Evolutionary conservation across 2,329 filamentous ascomycete genomes (phyloP), one percentile per base, ranked within the genome.

Genomic region (Alternaria gaisen): DNA sequence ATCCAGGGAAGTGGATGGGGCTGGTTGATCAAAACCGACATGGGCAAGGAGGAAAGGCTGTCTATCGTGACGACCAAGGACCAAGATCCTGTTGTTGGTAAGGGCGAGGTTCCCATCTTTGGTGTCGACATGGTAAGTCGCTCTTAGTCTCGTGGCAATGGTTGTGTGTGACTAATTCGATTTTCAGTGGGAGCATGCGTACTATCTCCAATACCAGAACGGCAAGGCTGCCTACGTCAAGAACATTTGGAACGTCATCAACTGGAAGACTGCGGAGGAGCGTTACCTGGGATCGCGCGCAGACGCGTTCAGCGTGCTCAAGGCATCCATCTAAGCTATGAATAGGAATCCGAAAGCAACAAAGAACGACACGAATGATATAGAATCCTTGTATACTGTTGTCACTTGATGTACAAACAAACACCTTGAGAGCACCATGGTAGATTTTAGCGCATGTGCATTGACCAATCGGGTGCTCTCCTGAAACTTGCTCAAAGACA

Each of bases 1-100:
- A 86, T 97, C 36, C 91, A 94, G 79, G 93, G 93, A 0, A 93
- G 90, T 67, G 93, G 93, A 4, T 97, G 93, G 93, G 92, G 91
- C 0, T 97, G 93, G 93, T 82, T 97, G 7, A 87, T 95, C 56
- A 88, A 88, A 74, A 86, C 90, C 53, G 81, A 83, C 3, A 85
- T 82, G 1, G 88, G 87, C 43, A 81, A 80, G 41, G 75, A 78
- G 52, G 70, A 74, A 38, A 64, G 76, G 43, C 78, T 97, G 67
- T 85, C 88, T 58, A 91, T 97, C 66, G 84, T 90, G 9, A 93
- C 90, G 0, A 93, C 91, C n/a, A 92, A 93, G 77, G 92, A 97
- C 75, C 93, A 97, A 81, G 93, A 96, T 73, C 89, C 90, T 1
- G 85, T 92, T 5, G 85, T 90, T 70, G 82, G 83, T 16, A 84